phyloP scores from a whole-genome alignment of 768 basidiomycete species.

The Nevesoporus exiguus region DNA sequence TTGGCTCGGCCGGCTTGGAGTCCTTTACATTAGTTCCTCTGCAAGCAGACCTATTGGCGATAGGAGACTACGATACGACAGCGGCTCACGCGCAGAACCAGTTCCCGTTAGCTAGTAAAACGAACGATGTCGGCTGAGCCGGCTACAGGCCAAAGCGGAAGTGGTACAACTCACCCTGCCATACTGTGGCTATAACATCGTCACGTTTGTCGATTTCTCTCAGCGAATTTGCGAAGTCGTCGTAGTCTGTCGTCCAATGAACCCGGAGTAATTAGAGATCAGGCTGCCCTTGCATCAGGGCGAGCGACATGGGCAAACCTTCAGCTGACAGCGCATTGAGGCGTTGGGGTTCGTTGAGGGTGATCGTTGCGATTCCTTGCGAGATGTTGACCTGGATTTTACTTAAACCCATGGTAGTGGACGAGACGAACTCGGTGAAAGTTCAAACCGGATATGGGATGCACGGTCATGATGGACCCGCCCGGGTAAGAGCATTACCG shows the following conservation, averaged over 20 bases:
- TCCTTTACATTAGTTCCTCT: slow-evolving; percentile 60
- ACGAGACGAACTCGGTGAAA: not conserved
- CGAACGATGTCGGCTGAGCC: not conserved
- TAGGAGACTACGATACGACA: not conserved
- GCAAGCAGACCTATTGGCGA: not conserved
- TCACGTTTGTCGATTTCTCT: slow-evolving; percentile 55
- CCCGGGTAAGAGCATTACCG: not conserved
- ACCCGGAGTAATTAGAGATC: too few relatives aligned
- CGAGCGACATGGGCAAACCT: slow-evolving; percentile 27
- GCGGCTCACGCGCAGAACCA: slow-evolving; percentile 71
- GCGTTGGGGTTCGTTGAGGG: slow-evolving; percentile 55
- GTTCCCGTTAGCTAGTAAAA: slow-evolving; percentile 50
- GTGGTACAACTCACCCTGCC: slow-evolving; percentile 48
- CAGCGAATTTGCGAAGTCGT: slow-evolving; percentile 54
- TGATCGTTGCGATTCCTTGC: slow-evolving; percentile 64
- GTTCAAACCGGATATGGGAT: too few relatives aligned
- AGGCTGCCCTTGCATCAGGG: not conserved
- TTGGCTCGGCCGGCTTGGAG: slow-evolving; percentile 11
- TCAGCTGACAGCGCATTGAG: slow-evolving; percentile 58
- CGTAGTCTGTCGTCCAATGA: slow-evolving; percentile 47
- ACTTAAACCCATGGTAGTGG: slow-evolving; percentile 41
- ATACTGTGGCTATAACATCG: slow-evolving; percentile 62
- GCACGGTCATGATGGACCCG: too few relatives aligned
- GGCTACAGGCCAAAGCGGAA: not conserved
- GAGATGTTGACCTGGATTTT: slow-evolving; percentile 47